These are phyloP conservation scores for Saturnispora sekii DNA, from an alignment of 805 yeast genomes.

Conservation along the genomic window DNA sequence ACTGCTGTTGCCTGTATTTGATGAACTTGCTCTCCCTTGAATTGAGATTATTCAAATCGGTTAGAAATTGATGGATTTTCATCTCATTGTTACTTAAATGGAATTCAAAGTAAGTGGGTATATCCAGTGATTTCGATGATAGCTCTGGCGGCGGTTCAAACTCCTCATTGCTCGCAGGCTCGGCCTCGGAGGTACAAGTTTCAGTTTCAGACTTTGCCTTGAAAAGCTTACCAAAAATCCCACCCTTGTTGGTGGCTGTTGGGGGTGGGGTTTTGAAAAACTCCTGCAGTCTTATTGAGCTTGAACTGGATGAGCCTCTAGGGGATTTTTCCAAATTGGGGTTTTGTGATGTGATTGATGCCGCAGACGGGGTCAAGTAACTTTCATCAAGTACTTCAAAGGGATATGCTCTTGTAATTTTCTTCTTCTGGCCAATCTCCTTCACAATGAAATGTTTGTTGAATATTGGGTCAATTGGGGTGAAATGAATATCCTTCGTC, in stretches of 20 bases:
- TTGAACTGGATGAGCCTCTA: slow-evolving; percentile 9
- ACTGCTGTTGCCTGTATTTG: too few species aligned
- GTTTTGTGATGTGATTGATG: background rate
- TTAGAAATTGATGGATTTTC: slow-evolving; percentile 14
- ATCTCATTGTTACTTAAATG: slow-evolving; percentile 19
- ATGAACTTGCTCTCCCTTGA: too few species aligned
- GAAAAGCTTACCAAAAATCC: slow-evolving; percentile 2
- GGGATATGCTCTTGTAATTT: slow-evolving; percentile 40
- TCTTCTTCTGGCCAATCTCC: slow-evolving; percentile 17
- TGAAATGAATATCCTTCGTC: slow-evolving; percentile 14
- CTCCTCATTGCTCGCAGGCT: background rate
- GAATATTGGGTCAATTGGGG: slow-evolving; percentile 31
- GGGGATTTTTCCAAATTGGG: background rate
- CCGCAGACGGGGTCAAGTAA: slow-evolving; percentile 30
- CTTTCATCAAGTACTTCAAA: slow-evolving; percentile 63
- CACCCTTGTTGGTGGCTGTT: background rate
- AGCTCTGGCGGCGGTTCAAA: slow-evolving; percentile 34
- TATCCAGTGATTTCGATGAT: slow-evolving; percentile 21
- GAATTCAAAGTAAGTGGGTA: slow-evolving; percentile 18
- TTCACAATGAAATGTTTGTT: slow-evolving; percentile 39
- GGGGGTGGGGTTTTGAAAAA: background rate
- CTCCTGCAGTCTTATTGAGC: slow-evolving; percentile 5
- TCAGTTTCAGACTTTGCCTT: background rate
- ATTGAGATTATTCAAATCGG: slow-evolving; percentile 11
- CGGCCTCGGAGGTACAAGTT: background rate